A percentile compares a stretch with the other conserved stretches of the same genome.
These are phyloP conservation scores for Myriangium duriaei DNA, from an alignment of 2,329 filamentous ascomycete species.

Conservation along the genomic window DNA sequence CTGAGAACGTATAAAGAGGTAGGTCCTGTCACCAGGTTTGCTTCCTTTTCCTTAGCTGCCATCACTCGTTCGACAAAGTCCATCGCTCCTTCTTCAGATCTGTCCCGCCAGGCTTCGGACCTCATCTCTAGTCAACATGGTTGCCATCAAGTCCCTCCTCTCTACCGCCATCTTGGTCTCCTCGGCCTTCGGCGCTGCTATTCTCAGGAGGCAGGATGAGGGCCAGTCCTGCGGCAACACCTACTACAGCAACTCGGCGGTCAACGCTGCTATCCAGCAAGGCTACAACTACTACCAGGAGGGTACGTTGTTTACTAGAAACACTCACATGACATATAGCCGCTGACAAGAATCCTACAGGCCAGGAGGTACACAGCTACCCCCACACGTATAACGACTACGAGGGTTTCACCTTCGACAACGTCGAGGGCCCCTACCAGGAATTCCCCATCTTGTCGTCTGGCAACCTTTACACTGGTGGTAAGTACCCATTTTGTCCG, in stretches of 20 bases:
- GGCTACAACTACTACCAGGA: slow-evolving; percentile 39
- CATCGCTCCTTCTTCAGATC: too few relatives aligned
- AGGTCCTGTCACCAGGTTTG: too few relatives aligned
- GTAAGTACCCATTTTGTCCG: too few relatives aligned
- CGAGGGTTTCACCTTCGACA: slow-evolving; percentile 48
- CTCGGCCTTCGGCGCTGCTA: slow-evolving; percentile 17
- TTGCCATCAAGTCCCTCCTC: slow-evolving; percentile 17
- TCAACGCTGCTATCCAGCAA: slow-evolving; percentile 38
- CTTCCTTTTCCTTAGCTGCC: too few relatives aligned
- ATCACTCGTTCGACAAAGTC: neutral
- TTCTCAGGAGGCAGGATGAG: slow-evolving; percentile 31
- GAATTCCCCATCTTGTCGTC: slow-evolving; percentile 47
- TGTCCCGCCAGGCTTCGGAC: too few relatives aligned
- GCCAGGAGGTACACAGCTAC: slow-evolving; percentile 24
- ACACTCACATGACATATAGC: slow-evolving; percentile 23
- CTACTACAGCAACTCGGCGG: slow-evolving; percentile 39
- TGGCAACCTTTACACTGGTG: slow-evolving; percentile 40
- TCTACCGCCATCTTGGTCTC: slow-evolving; percentile 19
- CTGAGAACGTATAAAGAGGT: neutral
- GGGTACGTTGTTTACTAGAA: slow-evolving; percentile 4
- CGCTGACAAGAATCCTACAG: slow-evolving; percentile 19
- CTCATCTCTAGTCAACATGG: slow-evolving; percentile 14
- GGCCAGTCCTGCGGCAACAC: slow-evolving; percentile 43
- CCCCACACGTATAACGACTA: slow-evolving; percentile 50
- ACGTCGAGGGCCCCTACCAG: slow-evolving; percentile 45